A percentile compares a stretch with the other conserved stretches of the same genome.
These are phyloP conservation scores for Melanopsichium pennsylvanicum DNA, from an alignment of 1,284 basidiomycete genomes.

Conservation along the genomic window DNA sequence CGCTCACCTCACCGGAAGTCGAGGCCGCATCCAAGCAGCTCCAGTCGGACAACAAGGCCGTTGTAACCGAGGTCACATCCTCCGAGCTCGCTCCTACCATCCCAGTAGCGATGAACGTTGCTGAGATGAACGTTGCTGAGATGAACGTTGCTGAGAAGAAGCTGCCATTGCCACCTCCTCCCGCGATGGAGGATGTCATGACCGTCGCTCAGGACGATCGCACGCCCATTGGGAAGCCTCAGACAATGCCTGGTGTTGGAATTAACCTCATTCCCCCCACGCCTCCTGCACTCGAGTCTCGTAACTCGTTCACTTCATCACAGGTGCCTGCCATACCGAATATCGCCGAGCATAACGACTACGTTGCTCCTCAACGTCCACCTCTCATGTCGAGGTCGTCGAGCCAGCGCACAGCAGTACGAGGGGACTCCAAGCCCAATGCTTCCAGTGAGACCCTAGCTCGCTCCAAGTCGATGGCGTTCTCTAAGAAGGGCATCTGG, in stretches of 20 bases:
- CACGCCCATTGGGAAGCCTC: conserved; percentile 41
- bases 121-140: conserved; percentile 43
- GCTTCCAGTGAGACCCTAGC: conserved; percentile 9
- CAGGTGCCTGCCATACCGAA: conserved; percentile 32
- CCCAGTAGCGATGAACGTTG: background rate
- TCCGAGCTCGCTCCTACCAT: conserved; percentile 2
- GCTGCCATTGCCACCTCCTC: conserved; percentile 52
- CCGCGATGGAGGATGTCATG: conserved; percentile 29
- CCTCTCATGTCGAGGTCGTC: conserved; percentile 39
- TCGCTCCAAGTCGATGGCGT: conserved; percentile 33
- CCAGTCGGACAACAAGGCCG: background rate
- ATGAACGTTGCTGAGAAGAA: conserved; percentile 35
- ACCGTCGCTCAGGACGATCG: conserved; percentile 25
- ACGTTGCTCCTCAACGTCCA: conserved; percentile 16
- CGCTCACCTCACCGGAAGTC: conserved; percentile 39
- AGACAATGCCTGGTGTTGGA: conserved; percentile 28
- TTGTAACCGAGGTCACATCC: background rate
- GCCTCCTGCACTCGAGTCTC: conserved; percentile 49
- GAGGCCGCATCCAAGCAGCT: background rate
- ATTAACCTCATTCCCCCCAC: conserved; percentile 61
- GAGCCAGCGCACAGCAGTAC: conserved; percentile 36
- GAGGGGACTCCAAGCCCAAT: conserved; percentile 6
- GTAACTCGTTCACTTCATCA: conserved; percentile 33
- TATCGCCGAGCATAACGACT: conserved; percentile 30
- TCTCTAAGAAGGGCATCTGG: conserved; percentile 35